Evolutionary conservation across 352 stramenopile species (phyloP).

Genomic region (Pythium vanterpoolii): DNA sequence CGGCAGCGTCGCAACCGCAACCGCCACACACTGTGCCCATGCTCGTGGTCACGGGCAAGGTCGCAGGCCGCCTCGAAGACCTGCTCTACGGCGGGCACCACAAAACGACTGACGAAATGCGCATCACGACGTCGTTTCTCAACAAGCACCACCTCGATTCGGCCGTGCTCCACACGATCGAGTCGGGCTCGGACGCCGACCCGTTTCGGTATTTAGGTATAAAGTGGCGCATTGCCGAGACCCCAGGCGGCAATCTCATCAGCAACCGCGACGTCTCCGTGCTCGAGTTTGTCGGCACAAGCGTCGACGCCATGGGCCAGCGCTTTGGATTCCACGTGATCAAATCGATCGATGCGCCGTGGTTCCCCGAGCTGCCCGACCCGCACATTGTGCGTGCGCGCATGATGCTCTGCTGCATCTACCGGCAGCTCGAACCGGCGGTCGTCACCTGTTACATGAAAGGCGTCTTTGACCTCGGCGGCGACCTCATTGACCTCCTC

Average conservation of each 20-base stretch:
- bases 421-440: slow-evolving; percentile 4
- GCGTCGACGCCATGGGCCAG: slow-evolving; percentile 30
- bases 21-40: no score
- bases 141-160: slow-evolving; percentile 15
- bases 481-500: slow-evolving; percentile 9
- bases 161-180: slow-evolving; percentile 42
- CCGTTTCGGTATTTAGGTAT: slow-evolving; percentile 19
- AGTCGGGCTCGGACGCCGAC: slow-evolving; percentile 26
- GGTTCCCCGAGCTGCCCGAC: neutral
- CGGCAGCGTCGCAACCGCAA: no score
- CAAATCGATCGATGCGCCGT: slow-evolving; percentile 12
- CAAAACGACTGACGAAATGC: slow-evolving; percentile 28
- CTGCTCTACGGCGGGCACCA: slow-evolving; percentile 56
- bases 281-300: slow-evolving; percentile 45
- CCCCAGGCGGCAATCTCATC: slow-evolving; percentile 18
- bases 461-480: slow-evolving; percentile 16
- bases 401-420: slow-evolving; percentile 18
- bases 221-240: slow-evolving; percentile 24
- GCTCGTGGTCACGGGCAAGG: slow-evolving; percentile 45
- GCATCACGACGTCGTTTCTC: slow-evolving; percentile 30
- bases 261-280: slow-evolving; percentile 42
- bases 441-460: slow-evolving; percentile 11
- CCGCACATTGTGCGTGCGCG: slow-evolving; percentile 1
- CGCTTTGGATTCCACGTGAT: slow-evolving; percentile 35
- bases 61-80: slow-evolving; percentile 56